Evolutionary conservation across 495 filamentous ascomycete species (phyloP).

Genomic region (Peziza echinospora): DNA sequence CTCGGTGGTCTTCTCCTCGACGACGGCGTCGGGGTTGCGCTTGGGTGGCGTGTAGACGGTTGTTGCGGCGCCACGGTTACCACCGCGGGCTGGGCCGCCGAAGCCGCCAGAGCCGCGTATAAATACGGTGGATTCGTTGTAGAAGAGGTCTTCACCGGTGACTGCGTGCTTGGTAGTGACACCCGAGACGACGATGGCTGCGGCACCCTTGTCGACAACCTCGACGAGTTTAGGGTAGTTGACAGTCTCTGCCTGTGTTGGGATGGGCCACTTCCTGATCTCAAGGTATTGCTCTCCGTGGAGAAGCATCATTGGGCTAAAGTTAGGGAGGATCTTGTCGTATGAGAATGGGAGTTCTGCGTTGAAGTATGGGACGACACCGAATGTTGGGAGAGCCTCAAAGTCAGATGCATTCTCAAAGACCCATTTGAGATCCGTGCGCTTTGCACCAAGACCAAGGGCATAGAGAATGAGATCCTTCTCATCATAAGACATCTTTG

Average conservation of each 20-base stretch:
- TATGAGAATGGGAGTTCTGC: slow-evolving; percentile 59
- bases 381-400: slow-evolving; percentile 82
- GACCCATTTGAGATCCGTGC: slow-evolving; percentile 66
- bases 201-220: slow-evolving; percentile 86
- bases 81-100: slow-evolving; percentile 59
- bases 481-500: slow-evolving; percentile 62
- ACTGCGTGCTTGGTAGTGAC: slow-evolving; percentile 57
- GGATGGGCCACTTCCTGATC: slow-evolving; percentile 81
- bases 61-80: slow-evolving; percentile 56
- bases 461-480: slow-evolving; percentile 88
- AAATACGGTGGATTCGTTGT: slow-evolving; percentile 85
- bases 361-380: slow-evolving; percentile 83
- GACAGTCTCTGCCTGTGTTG: slow-evolving; percentile 59
- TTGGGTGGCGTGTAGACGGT: slow-evolving; percentile 56
- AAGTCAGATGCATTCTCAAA: slow-evolving; percentile 80
- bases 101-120: slow-evolving; percentile 86
- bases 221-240: slow-evolving; percentile 77
- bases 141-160: slow-evolving; percentile 68
- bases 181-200: slow-evolving; percentile 62
- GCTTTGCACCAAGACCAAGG: slow-evolving; percentile 83
- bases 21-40: slow-evolving; percentile 55
- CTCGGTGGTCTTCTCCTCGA: slow-evolving; percentile 75
- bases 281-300: slow-evolving; percentile 99
- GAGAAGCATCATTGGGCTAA: slow-evolving; percentile 95
- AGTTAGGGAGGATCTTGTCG: slow-evolving; percentile 74